Conservation (phyloP, 495 filamentous ascomycete species). For the Diplogelasinospora grovesii region DNA sequence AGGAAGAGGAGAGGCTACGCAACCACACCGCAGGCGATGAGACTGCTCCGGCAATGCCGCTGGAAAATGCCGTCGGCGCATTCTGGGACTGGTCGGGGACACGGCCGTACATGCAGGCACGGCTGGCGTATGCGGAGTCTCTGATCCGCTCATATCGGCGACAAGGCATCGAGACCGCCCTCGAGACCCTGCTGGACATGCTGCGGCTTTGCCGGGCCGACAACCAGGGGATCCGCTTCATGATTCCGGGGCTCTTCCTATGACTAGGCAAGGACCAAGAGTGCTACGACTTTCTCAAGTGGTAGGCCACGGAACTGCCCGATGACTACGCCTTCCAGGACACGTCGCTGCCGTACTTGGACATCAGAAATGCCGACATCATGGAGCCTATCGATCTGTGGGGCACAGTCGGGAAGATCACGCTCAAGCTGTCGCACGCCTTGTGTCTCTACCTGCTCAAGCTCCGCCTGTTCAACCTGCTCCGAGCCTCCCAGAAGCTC, state of each 20-base stretch:
- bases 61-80: slow-evolving; percentile 22
- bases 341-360: slow-evolving; percentile 21
- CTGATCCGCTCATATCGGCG: slow-evolving; percentile 28
- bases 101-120: slow-evolving; percentile 39
- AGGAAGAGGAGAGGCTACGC: slow-evolving; percentile 26
- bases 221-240: slow-evolving; percentile 36
- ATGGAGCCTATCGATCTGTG: slow-evolving; percentile 19
- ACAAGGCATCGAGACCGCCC: slow-evolving; percentile 29
- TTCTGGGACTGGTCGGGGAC: slow-evolving; percentile 36
- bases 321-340: slow-evolving; percentile 34
- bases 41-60: slow-evolving; percentile 6
- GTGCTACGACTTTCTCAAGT: slow-evolving; percentile 51
- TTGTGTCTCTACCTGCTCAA: slow-evolving; percentile 10
- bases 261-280: slow-evolving; percentile 46
- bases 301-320: slow-evolving; percentile 25
- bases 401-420: background rate
- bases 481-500: background rate
- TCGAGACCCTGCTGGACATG: slow-evolving; percentile 32
- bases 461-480: slow-evolving; percentile 6
- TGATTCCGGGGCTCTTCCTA: slow-evolving; percentile 38
- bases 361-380: slow-evolving; percentile 33
- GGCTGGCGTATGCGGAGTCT: slow-evolving; percentile 14
- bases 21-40: background rate
- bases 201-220: slow-evolving; percentile 35
- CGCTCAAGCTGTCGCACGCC: background rate